These are phyloP conservation scores for Vitis rupestris DNA, from an alignment of 164 flowering plant species.

Conservation along the genomic window DNA sequence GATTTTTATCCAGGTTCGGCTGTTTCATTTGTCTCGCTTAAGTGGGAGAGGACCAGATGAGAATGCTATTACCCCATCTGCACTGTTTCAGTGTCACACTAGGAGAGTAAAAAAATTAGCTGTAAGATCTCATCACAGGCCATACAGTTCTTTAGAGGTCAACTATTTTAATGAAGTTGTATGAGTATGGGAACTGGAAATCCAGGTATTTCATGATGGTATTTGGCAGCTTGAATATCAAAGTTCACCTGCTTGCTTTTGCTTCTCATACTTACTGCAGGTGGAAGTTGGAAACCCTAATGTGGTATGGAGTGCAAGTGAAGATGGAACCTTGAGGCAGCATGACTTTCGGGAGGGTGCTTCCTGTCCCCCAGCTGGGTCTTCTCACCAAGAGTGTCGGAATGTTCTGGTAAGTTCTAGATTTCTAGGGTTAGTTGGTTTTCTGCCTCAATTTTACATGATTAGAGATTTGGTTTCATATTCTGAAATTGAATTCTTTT, in stretches of 20 bases:
- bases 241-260: background rate
- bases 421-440: background rate
- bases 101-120: slow-evolving; percentile 91
- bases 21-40: slow-evolving; percentile 68
- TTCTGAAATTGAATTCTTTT: background rate
- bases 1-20: slow-evolving; percentile 57
- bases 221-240: background rate
- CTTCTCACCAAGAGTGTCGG: slow-evolving; percentile 86
- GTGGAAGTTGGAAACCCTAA: slow-evolving; percentile 95
- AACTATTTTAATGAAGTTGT: background rate
- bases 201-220: background rate
- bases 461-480: background rate
- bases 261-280: slow-evolving; percentile 31
- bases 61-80: slow-evolving; percentile 48
- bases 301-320: slow-evolving; percentile 99
- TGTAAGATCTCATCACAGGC: slow-evolving; percentile 42
- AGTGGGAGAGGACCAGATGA: slow-evolving; percentile 52
- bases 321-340: slow-evolving; percentile 97
- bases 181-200: background rate
- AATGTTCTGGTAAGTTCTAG: slow-evolving; percentile 60
- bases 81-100: slow-evolving; percentile 78
- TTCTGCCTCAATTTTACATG: background rate
- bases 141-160: background rate
- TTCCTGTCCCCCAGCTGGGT: slow-evolving; percentile 90
- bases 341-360: slow-evolving; percentile 92